These are phyloP conservation scores for Cryptosporidium bovis DNA, from an alignment of 169 alveolate genomes.

Conservation along the genomic window DNA sequence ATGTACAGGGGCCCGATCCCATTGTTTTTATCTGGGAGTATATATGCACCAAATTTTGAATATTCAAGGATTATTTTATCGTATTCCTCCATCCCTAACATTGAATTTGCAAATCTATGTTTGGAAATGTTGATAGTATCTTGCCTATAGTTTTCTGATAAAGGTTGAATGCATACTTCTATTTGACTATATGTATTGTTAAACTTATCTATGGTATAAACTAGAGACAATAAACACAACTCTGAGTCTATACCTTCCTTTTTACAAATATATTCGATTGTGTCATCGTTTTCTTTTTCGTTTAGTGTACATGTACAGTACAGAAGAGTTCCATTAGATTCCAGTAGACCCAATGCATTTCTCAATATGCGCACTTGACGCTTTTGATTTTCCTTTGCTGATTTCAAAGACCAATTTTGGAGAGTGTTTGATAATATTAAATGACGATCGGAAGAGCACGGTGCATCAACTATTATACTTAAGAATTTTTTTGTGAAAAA, in stretches of 20 bases:
- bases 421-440: constrained; percentile 52
- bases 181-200: background rate
- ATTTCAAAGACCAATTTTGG: constrained; percentile 75
- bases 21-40: constrained; percentile 53
- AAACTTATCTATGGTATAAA: background rate
- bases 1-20: constrained; percentile 66
- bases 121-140: background rate
- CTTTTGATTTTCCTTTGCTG: constrained; percentile 79
- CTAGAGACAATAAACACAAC: constrained; percentile 4
- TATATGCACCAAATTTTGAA: constrained; percentile 60
- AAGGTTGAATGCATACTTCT: background rate
- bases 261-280: constrained; percentile 26
- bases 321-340: constrained; percentile 79
- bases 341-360: constrained; percentile 77
- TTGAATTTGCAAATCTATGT: background rate
- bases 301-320: constrained; percentile 85
- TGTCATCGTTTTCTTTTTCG: constrained; percentile 80
- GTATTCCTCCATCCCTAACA: background rate
- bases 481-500: constrained; percentile 4
- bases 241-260: background rate
- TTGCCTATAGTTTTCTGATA: background rate
- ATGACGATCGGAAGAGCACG: constrained; percentile 83
- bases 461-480: constrained; percentile 82
- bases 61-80: constrained; percentile 12
- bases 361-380: constrained; percentile 78